Percentiles rank a stretch among this genome's conserved stretches.
Conservation (phyloP, 805 yeast species). For the Pichia manshurica region DNA sequence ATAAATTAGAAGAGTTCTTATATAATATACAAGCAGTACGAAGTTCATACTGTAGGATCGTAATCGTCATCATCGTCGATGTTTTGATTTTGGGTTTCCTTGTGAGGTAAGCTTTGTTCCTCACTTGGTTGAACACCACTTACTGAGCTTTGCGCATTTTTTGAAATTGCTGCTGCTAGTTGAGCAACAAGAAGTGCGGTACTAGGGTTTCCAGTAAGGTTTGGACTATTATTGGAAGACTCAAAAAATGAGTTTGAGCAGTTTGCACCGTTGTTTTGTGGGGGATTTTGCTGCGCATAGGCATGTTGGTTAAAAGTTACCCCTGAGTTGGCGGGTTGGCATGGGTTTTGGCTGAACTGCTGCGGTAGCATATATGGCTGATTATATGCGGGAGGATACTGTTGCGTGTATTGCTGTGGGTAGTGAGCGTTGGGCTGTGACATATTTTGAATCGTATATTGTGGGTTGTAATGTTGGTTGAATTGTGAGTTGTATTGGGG, state of each 20-base stretch:
- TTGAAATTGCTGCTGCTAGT: slow-evolving; percentile 9
- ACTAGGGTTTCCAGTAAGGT: slow-evolving; percentile 3
- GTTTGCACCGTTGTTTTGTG: not conserved
- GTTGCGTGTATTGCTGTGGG: slow-evolving; percentile 6
- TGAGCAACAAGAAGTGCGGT: slow-evolving; percentile 16
- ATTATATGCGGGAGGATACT: slow-evolving; percentile 5
- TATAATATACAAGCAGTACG: not conserved
- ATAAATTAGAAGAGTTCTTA: not conserved
- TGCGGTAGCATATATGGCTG: too few species aligned
- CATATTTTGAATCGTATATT: slow-evolving; percentile 3
- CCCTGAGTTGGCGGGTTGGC: not conserved
- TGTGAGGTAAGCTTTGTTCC: too few species aligned
- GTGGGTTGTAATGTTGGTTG: slow-evolving; percentile 5
- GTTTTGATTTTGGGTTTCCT: too few species aligned
- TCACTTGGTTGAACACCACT: not conserved
- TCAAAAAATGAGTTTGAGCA: too few species aligned
- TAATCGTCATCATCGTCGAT: slow-evolving; percentile 19
- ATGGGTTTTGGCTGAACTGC: slow-evolving; percentile 3
- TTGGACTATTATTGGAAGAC: too few species aligned
- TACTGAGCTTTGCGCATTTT: slow-evolving; percentile 4
- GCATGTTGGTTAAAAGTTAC: slow-evolving; percentile 2
- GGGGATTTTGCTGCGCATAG: slow-evolving; percentile 4
- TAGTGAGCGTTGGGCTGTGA: not conserved
- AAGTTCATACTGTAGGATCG: slow-evolving; percentile 16
- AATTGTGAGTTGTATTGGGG: not conserved